A percentile compares a stretch with the other conserved stretches of the same genome.
These are phyloP conservation scores for Massariosphaeria phaeospora DNA, from an alignment of 495 filamentous ascomycete species.

Conservation along the genomic window DNA sequence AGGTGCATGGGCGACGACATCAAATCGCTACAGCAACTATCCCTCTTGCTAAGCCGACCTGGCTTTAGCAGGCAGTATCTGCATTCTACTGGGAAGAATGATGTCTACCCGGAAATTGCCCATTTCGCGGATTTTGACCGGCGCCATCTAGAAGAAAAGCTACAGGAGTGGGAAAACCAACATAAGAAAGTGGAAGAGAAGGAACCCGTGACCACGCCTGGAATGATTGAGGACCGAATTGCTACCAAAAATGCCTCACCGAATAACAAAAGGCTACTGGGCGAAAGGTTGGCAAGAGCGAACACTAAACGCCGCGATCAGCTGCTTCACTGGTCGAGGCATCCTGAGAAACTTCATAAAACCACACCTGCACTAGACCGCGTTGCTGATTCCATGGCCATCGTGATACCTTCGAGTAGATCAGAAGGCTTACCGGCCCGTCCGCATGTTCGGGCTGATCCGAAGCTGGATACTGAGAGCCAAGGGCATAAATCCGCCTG, in stretches of 20 bases:
- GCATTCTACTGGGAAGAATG: neutral
- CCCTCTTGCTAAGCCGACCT: neutral
- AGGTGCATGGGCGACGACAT: neutral
- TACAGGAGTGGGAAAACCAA: neutral
- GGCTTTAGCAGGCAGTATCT: neutral
- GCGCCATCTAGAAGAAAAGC: neutral
- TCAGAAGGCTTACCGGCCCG: too few species aligned
- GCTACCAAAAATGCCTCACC: neutral
- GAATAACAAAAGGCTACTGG: neutral
- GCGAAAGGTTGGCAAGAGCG: constrained; percentile 1
- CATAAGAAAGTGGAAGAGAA: neutral
- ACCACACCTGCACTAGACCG: too few species aligned
- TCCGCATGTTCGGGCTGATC: too few species aligned
- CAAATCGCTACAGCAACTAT: neutral
- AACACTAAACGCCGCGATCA: constrained; percentile 15
- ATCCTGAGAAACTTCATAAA: neutral
- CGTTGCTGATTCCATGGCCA: too few species aligned
- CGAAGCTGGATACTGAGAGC: neutral
- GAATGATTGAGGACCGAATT: neutral
- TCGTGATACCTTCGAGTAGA: too few species aligned
- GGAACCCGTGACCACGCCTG: neutral
- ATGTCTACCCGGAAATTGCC: neutral
- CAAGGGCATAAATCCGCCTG: neutral
- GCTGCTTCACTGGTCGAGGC: constrained; percentile 5
- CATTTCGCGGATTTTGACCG: constrained; percentile 3